Base-by-base conservation (phyloP, 2,329 filamentous ascomycete species). In the Aspergillus vadensis region DNA sequence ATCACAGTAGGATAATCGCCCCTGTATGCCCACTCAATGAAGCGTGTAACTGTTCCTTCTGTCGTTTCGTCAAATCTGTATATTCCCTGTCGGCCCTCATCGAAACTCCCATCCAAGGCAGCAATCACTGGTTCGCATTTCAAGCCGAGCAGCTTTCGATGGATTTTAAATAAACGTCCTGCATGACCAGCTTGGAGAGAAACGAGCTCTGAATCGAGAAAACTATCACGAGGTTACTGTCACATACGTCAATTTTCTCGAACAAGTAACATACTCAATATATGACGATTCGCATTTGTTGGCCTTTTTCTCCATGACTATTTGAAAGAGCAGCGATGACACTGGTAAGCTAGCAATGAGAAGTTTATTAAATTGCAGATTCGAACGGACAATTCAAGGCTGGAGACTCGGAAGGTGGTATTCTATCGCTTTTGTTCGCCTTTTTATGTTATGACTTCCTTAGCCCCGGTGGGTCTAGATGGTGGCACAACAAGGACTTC, bases 11-110 rank as follows among this genome's bases (percentile, higher is more conserved):
- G 17, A 48, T 63, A 63, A 19, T 57, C 58, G 21, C 55, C 58
- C 8, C 54, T 27, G 39, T 63, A 63, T 14, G 50, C 44, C 61
- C 61, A 63, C 48, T 61, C 55, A 21, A 63, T 21, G 23, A 63
- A 63, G 15, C 43, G 61, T 1, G 55, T 39, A 15, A 63, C 49
- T 4, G 61, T 61, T 19, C 36, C 61, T 21, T 63, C 50, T 2
- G 55, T 50, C 6, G 55, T 59, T n/a, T 61, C 59, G 2, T 50
- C 43, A 25, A 50, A 61, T 2, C 55, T 58, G 25, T 61, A 54
- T 3, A 38, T 30, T 12, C 30, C 19, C 36, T 43, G 17, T 14
- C 43, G 21, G 38, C 38, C 38, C n/a, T 15, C 14, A 17, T 41
- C n/a, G 38, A 41, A 17, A 17, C 14, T 17, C 25, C 39, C 2